A percentile compares a stretch with the other conserved stretches of the same genome.
These are phyloP conservation scores for Glaciozyma antarctica DNA, from an alignment of 768 basidiomycete genomes.

Conservation along the genomic window DNA sequence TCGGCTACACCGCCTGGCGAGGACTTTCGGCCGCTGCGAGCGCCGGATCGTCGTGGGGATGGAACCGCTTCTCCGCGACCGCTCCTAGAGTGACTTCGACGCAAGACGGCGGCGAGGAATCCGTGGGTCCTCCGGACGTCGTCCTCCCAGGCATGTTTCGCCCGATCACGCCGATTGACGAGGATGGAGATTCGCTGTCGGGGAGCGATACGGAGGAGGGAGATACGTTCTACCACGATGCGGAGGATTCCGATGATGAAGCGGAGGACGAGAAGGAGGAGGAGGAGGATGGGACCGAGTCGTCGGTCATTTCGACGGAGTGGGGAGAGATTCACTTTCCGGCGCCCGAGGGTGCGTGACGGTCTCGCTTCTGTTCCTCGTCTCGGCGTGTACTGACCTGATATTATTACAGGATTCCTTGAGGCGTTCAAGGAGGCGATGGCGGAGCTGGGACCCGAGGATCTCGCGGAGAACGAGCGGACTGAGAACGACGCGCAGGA, in stretches of 20 bases:
- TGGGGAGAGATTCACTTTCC: constrained; percentile 22
- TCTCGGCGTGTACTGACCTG: not conserved
- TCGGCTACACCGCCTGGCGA: constrained; percentile 15
- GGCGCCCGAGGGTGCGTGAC: constrained; percentile 14
- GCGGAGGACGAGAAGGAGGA: not conserved
- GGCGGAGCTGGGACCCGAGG: constrained; percentile 13
- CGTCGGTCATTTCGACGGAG: constrained; percentile 11
- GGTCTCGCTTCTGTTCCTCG: no score
- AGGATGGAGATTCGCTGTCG: no score
- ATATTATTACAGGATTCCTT: constrained; percentile 2
- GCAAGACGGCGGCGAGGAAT: not conserved
- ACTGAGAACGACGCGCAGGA: constrained; percentile 11
- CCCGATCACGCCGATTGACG: no score
- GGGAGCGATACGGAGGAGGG: not conserved
- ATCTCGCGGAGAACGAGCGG: constrained; percentile 7
- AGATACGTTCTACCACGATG: not conserved
- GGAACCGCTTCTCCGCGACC: not conserved
- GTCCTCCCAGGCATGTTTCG: no score
- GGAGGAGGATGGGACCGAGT: not conserved
- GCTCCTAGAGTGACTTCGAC: not conserved
- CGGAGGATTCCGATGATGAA: not conserved
- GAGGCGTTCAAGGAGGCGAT: constrained; percentile 18
- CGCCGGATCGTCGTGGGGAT: not conserved
- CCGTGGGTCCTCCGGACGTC: no score
- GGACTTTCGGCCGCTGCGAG: not conserved